Base-by-base conservation (phyloP, 2,329 filamentous ascomycete species). In the Cordyceps cicadae region DNA sequence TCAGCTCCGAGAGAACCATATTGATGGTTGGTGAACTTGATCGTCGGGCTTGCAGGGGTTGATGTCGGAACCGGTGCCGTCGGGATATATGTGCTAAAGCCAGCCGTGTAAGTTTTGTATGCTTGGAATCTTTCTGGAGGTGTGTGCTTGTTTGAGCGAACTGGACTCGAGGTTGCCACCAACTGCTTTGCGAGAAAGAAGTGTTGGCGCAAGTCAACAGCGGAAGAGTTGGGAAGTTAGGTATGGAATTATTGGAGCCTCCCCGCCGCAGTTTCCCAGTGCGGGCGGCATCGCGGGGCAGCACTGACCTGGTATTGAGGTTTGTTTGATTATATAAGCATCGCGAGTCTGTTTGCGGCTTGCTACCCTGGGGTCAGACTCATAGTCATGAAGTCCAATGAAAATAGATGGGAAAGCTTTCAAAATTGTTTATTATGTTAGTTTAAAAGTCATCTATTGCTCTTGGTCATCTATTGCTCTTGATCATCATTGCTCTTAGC, bases 1-100 rank as follows among this genome's bases (percentile, higher is more conserved):
- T 72, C 62, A 76, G 66, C 66, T 75, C 71, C 50, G 74, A 76
- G 55, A 73, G 67, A 59, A 70, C 71, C 74, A 76, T 76, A 53
- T 51, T 60, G 59, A 29, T 24, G 24, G 52, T 19, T 48, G 50
- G 34, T 26, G 26, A 46, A 17, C 19, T 50, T 39, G 29, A 51
- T 49, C 24, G 39, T 26, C 21, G 11, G 19, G 41, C 34, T 21
- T 48, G 37, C 39, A 46, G 41, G 49, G 49, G 49, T 17, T 8
- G 3, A 12, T 8, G 8, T 41, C 48, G 46, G 5, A 26, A 5
- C 1, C n/a, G 41, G 9, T 39, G 15, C 53, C 39, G 39, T 14
- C 8, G 19, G 17, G 32, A n/a, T 52, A 15, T 59, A 32, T 12
- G 45, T 17, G 21, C 45, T 8, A 11, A 41, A 21, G 17, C 7